Percentiles rank a stretch among this genome's conserved stretches.
phyloP scores from a whole-genome alignment of 2,329 filamentous ascomycete genomes.

The Colletotrichum sp. region DNA sequence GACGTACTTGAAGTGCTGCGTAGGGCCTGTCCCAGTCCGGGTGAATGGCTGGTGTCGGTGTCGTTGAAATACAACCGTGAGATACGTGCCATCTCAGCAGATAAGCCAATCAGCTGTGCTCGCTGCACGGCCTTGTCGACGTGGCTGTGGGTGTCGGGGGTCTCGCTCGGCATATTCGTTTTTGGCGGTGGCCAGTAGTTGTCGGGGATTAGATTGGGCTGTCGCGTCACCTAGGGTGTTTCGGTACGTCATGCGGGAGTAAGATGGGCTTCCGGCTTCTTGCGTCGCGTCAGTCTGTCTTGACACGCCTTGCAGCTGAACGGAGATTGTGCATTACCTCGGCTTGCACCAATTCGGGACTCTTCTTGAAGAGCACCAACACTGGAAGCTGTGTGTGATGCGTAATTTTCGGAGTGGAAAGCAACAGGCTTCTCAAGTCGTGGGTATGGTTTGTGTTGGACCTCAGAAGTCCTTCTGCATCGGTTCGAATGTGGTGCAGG shows the following conservation, averaged over 20 bases:
- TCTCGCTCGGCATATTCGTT: background rate
- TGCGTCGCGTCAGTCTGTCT: background rate
- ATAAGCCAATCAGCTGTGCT: background rate
- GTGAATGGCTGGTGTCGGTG: background rate
- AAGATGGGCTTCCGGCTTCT: background rate
- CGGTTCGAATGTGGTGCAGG: background rate
- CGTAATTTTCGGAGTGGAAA: background rate
- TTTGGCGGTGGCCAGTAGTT: background rate
- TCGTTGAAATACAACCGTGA: background rate
- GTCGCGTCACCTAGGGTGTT: background rate
- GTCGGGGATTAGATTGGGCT: background rate
- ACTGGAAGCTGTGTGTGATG: background rate
- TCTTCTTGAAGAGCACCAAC: background rate
- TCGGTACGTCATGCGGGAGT: background rate
- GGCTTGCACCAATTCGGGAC: fast-evolving
- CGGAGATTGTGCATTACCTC: background rate
- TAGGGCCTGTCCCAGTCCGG: background rate
- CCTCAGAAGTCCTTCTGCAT: background rate
- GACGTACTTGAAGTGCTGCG: background rate
- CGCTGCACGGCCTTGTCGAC: background rate
- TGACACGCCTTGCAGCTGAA: background rate
- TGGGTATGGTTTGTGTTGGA: background rate
- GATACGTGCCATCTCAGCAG: background rate
- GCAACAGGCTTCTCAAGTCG: background rate
- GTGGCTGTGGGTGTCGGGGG: background rate